Evolutionary conservation across 2,329 filamentous ascomycete species (phyloP).

Genomic region (Apiospora marii): DNA sequence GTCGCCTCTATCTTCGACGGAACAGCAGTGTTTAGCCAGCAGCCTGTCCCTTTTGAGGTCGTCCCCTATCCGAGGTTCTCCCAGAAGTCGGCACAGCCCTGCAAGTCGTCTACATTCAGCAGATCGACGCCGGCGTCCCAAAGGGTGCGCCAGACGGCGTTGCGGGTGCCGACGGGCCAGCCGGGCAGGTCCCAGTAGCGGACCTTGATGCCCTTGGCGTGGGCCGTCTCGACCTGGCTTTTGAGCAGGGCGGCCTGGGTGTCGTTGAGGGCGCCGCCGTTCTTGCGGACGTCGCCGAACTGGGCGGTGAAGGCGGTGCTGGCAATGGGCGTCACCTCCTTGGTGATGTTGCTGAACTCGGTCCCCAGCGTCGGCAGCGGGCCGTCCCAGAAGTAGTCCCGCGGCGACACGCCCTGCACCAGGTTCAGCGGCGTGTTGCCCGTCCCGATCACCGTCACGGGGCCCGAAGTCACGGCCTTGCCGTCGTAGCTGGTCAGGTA

Average conservation of each 20-base stretch:
- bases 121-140: conserved; percentile 65
- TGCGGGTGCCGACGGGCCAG: conserved; percentile 65
- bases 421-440: conserved; percentile 66
- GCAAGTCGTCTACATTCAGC: conserved; percentile 70
- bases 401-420: conserved; percentile 55
- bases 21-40: neutral
- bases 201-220: conserved; percentile 63
- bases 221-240: conserved; percentile 60
- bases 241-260: conserved; percentile 59
- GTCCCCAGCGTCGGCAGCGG: conserved; percentile 35
- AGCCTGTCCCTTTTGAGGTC: neutral
- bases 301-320: conserved; percentile 47
- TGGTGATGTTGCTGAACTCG: conserved; percentile 36
- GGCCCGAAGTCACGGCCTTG: conserved; percentile 55
- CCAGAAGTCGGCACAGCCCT: conserved; percentile 49
- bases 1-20: neutral
- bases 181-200: conserved; percentile 70
- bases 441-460: conserved; percentile 72
- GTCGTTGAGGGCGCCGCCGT: conserved; percentile 45
- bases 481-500: conserved; percentile 62
- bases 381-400: conserved; percentile 69
- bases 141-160: conserved; percentile 65
- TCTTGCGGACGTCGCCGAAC: conserved; percentile 44
- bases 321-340: conserved; percentile 37
- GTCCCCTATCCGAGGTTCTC: conserved; percentile 1